Percentiles rank a stretch among this genome's conserved stretches.
Evolutionary conservation across 31 red algal species (phyloP).

Genomic region (Odonthalia washingtoniensis): DNA sequence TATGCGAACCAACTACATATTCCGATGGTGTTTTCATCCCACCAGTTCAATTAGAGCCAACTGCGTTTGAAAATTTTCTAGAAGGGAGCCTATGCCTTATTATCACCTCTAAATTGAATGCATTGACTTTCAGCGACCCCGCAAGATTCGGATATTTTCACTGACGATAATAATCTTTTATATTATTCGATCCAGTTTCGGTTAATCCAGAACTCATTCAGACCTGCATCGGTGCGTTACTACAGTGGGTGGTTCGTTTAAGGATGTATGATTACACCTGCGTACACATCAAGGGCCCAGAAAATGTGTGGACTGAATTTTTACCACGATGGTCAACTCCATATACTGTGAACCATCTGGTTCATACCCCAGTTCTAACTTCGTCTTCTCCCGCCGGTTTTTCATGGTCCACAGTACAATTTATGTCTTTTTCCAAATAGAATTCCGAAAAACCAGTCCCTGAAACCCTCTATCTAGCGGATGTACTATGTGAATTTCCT

Average conservation of each 20-base stretch:
- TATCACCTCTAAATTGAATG: conserved; percentile 36
- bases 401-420: neutral
- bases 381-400: neutral
- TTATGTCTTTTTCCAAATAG: neutral
- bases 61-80: conserved; percentile 42
- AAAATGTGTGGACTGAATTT: no score
- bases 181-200: conserved; percentile 56
- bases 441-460: neutral
- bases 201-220: conserved; percentile 10
- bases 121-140: conserved; percentile 39
- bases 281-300: no score
- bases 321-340: conserved; percentile 17
- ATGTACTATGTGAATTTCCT: neutral
- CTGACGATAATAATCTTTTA: conserved; percentile 35
- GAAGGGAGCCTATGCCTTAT: conserved; percentile 47
- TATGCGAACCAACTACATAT: conserved; percentile 34
- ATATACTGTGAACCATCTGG: neutral
- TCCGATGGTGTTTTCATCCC: conserved; percentile 39
- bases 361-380: neutral
- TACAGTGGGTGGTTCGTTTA: no score
- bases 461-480: neutral
- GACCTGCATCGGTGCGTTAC: neutral
- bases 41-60: conserved; percentile 35
- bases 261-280: no score
- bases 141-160: conserved; percentile 6